Base-by-base conservation (phyloP, 805 yeast genomes). In the Kazachstania kunashirensis region DNA sequence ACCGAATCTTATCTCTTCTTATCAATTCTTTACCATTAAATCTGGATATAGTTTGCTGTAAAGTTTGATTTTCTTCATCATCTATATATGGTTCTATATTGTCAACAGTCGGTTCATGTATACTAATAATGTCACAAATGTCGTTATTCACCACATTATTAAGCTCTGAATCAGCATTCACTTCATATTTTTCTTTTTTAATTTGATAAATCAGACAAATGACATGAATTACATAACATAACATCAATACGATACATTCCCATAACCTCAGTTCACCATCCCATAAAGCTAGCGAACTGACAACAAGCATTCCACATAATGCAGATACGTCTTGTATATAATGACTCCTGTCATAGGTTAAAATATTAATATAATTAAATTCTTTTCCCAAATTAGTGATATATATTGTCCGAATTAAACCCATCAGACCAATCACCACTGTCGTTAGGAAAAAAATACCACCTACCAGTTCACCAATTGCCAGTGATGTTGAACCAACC, bases 381-480 rank as follows among this genome's bases (percentile, higher is more conserved):
- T 25, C 29, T 6, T 6, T 17, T 12, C 25, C 15, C 5, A 12
- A 17, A 14, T 29, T 14, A 14, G 16, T 24, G 24, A 34, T 24
- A 15, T 31, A 21, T n/a, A 40, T 40, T 2, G 38, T 21, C 14
- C 28, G 19, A 10, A 29, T 55, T 0, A 86, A 55, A 0, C 84
- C 79, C 73, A 89, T 81, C 0, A 75, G 56, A 0, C 97, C 97
- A 17, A 84, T 67, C 0, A 89, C 83, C 10, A 84, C 79, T 1
- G 89, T 75, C 3, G 82, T 68, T 13, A 88, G 75, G 51, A 92
- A 86, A 31, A 82, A 73, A 0, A 94, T 83, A 2, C 96, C 92
- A 1, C 98, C 97, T 23, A 86, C 60, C n/a, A 89, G 64, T 55
- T 88, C 96, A 1, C 96, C 92, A 6, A 89, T 61, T 0, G 97